phyloP scores from a whole-genome alignment of 441 rosid genomes.

The Brassica hybrid region DNA sequence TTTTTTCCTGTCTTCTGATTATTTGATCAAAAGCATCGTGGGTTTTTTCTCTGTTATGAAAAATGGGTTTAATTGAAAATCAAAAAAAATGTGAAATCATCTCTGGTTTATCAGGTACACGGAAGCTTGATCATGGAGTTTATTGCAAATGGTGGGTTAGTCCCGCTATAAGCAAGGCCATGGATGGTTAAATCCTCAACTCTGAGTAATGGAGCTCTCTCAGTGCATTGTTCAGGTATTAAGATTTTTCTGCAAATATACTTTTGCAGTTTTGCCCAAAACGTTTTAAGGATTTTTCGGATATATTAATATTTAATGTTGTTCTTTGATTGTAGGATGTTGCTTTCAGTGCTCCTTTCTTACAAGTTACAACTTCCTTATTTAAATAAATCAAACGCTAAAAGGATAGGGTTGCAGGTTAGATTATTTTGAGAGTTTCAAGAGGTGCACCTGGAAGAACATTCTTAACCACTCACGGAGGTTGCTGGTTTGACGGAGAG shows the following conservation, averaged over 20 bases:
- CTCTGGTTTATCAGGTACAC: neutral
- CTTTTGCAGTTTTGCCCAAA: neutral
- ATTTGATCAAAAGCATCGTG: no score
- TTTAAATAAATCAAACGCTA: constrained; percentile 51
- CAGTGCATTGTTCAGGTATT: constrained; percentile 72
- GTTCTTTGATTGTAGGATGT: constrained; percentile 64
- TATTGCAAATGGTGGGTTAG: constrained; percentile 71
- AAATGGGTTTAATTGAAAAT: no score
- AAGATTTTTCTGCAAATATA: neutral
- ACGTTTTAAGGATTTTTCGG: neutral
- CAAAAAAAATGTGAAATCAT: no score
- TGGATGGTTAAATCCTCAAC: constrained; percentile 93
- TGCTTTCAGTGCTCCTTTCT: constrained; percentile 87
- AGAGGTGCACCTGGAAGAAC: constrained; percentile 16
- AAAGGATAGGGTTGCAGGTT: constrained; percentile 42
- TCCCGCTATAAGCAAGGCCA: constrained; percentile 43
- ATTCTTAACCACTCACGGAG: no score
- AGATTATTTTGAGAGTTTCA: constrained; percentile 70
- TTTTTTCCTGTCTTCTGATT: no score
- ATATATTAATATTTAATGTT: neutral
- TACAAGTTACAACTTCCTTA: constrained; percentile 63
- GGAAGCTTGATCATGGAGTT: neutral
- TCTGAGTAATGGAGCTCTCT: constrained; percentile 77
- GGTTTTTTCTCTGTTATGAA: no score
- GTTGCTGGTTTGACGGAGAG: constrained; percentile 35